phyloP scores from a whole-genome alignment of 2,329 filamentous ascomycete species.

The Alternaria viburni region DNA sequence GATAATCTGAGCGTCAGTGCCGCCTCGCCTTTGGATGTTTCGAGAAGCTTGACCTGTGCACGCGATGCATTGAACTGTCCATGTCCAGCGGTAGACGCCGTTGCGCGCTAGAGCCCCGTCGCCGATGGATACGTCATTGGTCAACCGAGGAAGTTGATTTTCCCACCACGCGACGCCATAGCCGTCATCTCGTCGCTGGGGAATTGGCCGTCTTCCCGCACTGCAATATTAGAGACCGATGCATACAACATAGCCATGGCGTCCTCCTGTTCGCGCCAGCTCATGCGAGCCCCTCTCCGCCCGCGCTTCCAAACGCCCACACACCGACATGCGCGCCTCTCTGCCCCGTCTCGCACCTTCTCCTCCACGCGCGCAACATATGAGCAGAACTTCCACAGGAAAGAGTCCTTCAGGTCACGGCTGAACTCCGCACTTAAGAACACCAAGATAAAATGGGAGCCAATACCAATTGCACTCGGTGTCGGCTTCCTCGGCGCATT shows the following conservation, averaged over 20 bases:
- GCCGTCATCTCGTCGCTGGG: slow-evolving; percentile 12
- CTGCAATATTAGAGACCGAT: background rate
- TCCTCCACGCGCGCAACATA: slow-evolving; percentile 49
- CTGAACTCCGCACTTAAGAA: slow-evolving; percentile 64
- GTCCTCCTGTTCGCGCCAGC: slow-evolving; percentile 33
- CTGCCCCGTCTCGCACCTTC: slow-evolving; percentile 39
- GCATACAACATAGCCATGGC: slow-evolving; percentile 36
- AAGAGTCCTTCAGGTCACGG: slow-evolving; percentile 63
- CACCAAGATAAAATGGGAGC: slow-evolving; percentile 83
- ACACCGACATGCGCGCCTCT: slow-evolving; percentile 23
- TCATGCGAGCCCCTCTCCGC: slow-evolving; percentile 28
- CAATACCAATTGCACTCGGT: slow-evolving; percentile 85
- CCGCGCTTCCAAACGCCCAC: slow-evolving; percentile 15
- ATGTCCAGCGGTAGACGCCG: slow-evolving; percentile 1
- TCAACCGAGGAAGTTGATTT: slow-evolving; percentile 20
- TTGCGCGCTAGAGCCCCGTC: slow-evolving; percentile 18
- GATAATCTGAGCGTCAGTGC: background rate
- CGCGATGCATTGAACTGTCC: background rate
- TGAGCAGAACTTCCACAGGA: slow-evolving; percentile 51
- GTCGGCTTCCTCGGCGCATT: slow-evolving; percentile 82
- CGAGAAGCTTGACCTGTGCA: background rate
- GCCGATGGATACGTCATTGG: slow-evolving; percentile 35
- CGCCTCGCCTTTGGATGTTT: background rate
- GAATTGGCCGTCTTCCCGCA: background rate
- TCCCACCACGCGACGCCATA: slow-evolving; percentile 24